These are phyloP conservation scores for Henningerozyma blattae DNA, from an alignment of 805 yeast species.

Conservation along the genomic window DNA sequence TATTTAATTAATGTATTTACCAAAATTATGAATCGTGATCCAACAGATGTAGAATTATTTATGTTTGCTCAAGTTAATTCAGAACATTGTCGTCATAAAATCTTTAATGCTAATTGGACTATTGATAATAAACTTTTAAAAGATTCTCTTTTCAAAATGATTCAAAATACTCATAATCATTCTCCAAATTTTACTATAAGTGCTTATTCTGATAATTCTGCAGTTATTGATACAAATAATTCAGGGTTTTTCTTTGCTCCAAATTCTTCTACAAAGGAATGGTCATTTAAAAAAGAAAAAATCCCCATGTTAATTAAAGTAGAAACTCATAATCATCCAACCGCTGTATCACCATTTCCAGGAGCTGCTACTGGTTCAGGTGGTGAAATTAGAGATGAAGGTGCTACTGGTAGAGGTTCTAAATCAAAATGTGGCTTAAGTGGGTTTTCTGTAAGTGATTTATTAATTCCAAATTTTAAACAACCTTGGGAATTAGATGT, in stretches of 20 bases:
- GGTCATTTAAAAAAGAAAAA: slow-evolving; percentile 63
- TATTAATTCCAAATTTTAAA: slow-evolving; percentile 67
- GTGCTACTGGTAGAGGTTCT: slow-evolving; percentile 98
- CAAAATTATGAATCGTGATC: slow-evolving; percentile 66
- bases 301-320: slow-evolving; percentile 90
- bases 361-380: slow-evolving; percentile 99
- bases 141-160: slow-evolving; percentile 79
- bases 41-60: slow-evolving; percentile 94
- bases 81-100: slow-evolving; percentile 98
- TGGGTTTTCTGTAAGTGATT: slow-evolving; percentile 86
- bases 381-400: slow-evolving; percentile 99
- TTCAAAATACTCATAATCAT: slow-evolving; percentile 78
- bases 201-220: slow-evolving; percentile 97
- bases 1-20: slow-evolving; percentile 78
- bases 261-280: slow-evolving; percentile 53
- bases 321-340: slow-evolving; percentile 98
- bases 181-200: slow-evolving; percentile 76
- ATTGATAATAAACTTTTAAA: slow-evolving; percentile 74
- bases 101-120: slow-evolving; percentile 97
- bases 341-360: slow-evolving; percentile 97
- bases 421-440: slow-evolving; percentile 92
- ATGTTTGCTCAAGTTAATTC: slow-evolving; percentile 99
- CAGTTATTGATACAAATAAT: slow-evolving; percentile 52
- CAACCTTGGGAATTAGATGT: slow-evolving; percentile 95
- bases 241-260: slow-evolving; percentile 73